Base-by-base conservation (phyloP, 228 moss, liverwort and hornwort species). In the Sphagnum magellanicum region DNA sequence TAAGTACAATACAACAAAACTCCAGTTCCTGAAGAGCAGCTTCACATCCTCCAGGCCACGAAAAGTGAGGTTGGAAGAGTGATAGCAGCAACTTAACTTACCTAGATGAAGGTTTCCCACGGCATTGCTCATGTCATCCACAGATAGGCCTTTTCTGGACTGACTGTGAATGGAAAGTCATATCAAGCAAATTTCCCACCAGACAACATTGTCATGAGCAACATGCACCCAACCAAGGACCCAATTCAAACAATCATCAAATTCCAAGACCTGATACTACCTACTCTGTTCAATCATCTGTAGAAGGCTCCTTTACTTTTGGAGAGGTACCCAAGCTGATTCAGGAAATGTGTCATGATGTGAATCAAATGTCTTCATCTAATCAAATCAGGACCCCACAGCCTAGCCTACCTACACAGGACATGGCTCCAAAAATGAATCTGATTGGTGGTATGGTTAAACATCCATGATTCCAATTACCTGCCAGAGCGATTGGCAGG, bases 61-160 rank as follows among this genome's bases (percentile, higher is more conserved):
- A 46, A 48, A 47, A 16, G 10, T 11, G 5, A 48, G 64, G 49
- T 13, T 64, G 5, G 50, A 32, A 10, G 14, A 15, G 17, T n/a
- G 15, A 62, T 3, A 11, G 10, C 62, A 15, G 10, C 62, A 11
- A 62, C 5, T 78, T 75, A 75, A 53, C 32, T 4, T 52, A 86
- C 86, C 86, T 75, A 86, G 64, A 74, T 80, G 74, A 76, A 86
- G 82, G 50, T 78, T 83, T 67, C 83, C 78, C 50, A 86, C 69
- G 17, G 80, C 80, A 74, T 86, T 79, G 79, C 75, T 73, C 4
- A 77, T 70, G 55, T 76, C 77, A 70, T 83, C 86, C 74, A 83
- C 61, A 10, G 82, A 78, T 67, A 68, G 61, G 59, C 69, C 74
- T 74, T 78, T 78, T 65, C 82, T 78, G 58, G 70, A 76, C 78